These are phyloP conservation scores for Pythium dissotocum DNA, from an alignment of 352 stramenopile species.

Conservation along the genomic window DNA sequence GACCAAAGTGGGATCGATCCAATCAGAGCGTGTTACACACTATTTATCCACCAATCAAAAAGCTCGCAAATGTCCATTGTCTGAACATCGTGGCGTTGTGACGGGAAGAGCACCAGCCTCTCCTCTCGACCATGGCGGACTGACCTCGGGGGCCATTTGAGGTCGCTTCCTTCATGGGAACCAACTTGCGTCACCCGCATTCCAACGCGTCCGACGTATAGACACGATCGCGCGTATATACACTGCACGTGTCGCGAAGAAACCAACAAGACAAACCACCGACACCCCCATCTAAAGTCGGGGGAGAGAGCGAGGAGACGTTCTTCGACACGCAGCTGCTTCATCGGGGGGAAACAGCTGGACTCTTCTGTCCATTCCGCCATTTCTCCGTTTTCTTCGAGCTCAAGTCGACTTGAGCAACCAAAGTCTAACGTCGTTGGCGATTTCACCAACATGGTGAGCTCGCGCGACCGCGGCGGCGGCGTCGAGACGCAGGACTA, in stretches of 20 bases:
- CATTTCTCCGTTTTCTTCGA: neutral
- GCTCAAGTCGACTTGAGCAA: neutral
- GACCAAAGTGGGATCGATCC: neutral
- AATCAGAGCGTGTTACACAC: neutral
- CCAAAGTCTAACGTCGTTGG: neutral
- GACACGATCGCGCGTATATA: neutral
- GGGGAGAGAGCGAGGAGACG: neutral
- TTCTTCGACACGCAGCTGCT: neutral
- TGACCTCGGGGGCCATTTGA: neutral
- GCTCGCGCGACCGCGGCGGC: constrained; percentile 15
- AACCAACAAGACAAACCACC: neutral
- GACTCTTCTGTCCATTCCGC: constrained; percentile 1
- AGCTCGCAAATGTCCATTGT: neutral
- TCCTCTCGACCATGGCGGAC: neutral
- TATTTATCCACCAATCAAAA: constrained; percentile 2
- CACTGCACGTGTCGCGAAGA: neutral
- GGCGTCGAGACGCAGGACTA: constrained; percentile 58
- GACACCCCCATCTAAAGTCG: no score
- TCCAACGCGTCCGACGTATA: neutral
- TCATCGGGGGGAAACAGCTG: neutral
- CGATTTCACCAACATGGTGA: constrained; percentile 17
- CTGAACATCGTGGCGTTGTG: constrained; percentile 4
- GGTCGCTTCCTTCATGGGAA: neutral
- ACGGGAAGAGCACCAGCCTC: neutral
- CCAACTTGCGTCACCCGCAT: neutral